Percentiles rank a stretch among this genome's conserved stretches.
Evolutionary conservation across 169 alveolate genomes (phyloP).

Genomic region (Plasmodium ovale): DNA sequence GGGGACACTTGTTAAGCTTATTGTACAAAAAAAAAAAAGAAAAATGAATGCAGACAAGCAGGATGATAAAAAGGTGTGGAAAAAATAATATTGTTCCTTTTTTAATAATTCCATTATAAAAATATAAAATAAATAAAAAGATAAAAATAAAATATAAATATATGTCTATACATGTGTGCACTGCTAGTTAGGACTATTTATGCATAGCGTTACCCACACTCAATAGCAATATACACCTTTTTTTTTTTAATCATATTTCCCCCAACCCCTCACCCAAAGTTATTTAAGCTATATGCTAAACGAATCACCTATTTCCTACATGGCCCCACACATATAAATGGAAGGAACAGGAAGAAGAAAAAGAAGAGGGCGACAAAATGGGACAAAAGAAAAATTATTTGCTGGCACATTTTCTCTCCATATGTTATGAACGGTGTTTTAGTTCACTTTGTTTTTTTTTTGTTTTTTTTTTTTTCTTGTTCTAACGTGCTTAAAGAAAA

Average conservation of each 20-base stretch:
- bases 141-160: neutral
- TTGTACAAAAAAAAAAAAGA: conserved; percentile 23
- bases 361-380: neutral
- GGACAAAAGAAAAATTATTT: neutral
- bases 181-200: conserved; percentile 13
- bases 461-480: too few species aligned
- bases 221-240: neutral
- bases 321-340: neutral
- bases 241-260: too few species aligned
- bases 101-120: conserved; percentile 8
- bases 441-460: neutral
- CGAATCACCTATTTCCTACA: neutral
- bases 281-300: conserved; percentile 2
- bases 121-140: conserved; percentile 2
- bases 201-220: conserved; percentile 20
- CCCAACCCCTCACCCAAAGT: too few species aligned
- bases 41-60: neutral
- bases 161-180: conserved; percentile 8
- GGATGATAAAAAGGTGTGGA: neutral
- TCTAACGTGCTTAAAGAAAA: neutral
- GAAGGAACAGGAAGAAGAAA: neutral
- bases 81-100: neutral
- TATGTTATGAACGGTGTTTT: neutral
- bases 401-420: neutral
- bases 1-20: conserved; percentile 9